Conservation (phyloP, 2,329 filamentous ascomycete genomes). For the Taxawa tesnikishii region DNA sequence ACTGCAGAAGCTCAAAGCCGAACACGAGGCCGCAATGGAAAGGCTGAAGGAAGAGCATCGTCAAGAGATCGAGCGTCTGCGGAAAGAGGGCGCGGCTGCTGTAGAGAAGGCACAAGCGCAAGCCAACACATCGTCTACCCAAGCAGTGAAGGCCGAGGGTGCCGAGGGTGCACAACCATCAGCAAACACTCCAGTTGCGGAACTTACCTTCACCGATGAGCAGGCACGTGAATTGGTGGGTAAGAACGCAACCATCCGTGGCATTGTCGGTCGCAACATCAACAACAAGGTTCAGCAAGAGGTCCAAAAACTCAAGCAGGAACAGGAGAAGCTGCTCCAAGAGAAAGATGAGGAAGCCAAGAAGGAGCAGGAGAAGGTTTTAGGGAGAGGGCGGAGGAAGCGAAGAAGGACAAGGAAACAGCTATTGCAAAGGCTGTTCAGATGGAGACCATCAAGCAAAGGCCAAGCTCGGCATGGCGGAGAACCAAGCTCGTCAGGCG, state of each 20-base stretch:
- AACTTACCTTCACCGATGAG: constrained; percentile 31
- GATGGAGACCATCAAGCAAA: constrained; percentile 29
- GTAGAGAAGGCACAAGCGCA: constrained; percentile 20
- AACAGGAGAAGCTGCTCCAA: constrained; percentile 25
- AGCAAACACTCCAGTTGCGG: constrained; percentile 3
- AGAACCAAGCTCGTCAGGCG: constrained; percentile 58
- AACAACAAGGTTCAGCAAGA: constrained; percentile 32
- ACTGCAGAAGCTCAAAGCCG: constrained; percentile 32
- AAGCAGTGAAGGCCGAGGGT: constrained; percentile 14
- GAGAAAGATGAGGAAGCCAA: constrained; percentile 26
- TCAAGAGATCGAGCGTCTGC: constrained; percentile 23
- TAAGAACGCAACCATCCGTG: constrained; percentile 36
- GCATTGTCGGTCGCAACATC: constrained; percentile 46
- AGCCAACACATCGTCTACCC: constrained; percentile 15
- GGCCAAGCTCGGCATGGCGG: constrained; percentile 33
- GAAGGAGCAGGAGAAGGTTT: constrained; percentile 18
- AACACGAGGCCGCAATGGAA: constrained; percentile 32
- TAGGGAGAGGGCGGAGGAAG: constrained; percentile 6
- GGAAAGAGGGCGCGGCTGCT: constrained; percentile 21
- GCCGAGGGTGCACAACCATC: constrained; percentile 4
- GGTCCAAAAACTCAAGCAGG: constrained; percentile 21
- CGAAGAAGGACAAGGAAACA: constrained; percentile 16
- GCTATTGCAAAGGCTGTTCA: constrained; percentile 15
- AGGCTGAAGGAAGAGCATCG: constrained; percentile 23
- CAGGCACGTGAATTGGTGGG: constrained; percentile 38